Conservation (phyloP, 345 rosid genomes). For the Barbarea vulgaris region DNA sequence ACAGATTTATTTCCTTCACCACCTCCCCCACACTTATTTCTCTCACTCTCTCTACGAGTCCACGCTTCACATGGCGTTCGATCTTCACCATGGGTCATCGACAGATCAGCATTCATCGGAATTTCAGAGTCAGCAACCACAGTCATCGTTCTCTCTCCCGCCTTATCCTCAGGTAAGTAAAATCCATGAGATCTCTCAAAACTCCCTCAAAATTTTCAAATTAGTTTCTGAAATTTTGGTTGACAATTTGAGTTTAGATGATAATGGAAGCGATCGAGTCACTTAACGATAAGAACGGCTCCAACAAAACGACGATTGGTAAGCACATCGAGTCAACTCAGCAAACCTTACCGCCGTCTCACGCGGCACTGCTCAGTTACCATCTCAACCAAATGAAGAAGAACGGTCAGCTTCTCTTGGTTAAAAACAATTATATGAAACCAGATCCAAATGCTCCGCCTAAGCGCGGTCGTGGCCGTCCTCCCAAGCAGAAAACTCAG, state of each 20-base stretch:
- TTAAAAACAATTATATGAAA: conserved; percentile 73
- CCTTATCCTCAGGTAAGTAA: conserved; percentile 43
- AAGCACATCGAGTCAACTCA: conserved; percentile 60
- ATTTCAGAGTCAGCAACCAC: background rate
- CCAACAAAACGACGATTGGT: conserved; percentile 60
- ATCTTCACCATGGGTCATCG: conserved; percentile 8
- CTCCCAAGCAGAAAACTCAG: conserved; percentile 61
- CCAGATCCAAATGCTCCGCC: conserved; percentile 77
- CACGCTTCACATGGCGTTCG: conserved; percentile 36
- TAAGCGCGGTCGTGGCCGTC: conserved; percentile 85
- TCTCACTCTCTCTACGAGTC: background rate
- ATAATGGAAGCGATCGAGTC: conserved; percentile 73
- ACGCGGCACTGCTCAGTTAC: conserved; percentile 57
- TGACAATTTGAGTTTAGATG: conserved; percentile 46
- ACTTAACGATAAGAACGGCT: conserved; percentile 53
- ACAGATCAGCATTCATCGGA: conserved; percentile 11
- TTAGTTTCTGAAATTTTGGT: background rate
- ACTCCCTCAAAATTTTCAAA: background rate
- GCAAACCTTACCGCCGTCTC: conserved; percentile 59
- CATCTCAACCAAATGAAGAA: conserved; percentile 71
- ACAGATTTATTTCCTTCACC: conserved; percentile 15
- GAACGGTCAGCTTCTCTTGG: conserved; percentile 58
- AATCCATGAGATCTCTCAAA: background rate
- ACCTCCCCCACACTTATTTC: background rate
- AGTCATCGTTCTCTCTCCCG: conserved; percentile 26